Evolutionary conservation across 2,329 filamentous ascomycete genomes (phyloP).

Genomic region (Lasiodiplodia hormozganensis): DNA sequence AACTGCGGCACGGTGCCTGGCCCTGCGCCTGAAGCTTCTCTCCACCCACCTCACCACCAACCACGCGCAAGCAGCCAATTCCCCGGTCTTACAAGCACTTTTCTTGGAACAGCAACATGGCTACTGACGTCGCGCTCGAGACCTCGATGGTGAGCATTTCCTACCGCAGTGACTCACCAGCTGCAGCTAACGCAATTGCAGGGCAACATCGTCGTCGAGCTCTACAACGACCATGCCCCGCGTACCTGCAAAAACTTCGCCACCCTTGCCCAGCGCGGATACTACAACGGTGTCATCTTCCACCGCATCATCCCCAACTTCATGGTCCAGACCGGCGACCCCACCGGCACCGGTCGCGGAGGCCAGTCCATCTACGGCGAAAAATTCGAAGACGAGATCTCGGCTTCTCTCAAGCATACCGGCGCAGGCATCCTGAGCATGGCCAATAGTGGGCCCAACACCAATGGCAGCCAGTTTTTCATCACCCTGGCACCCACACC

Average conservation of each 20-base stretch:
- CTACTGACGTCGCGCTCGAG: slow-evolving; percentile 79
- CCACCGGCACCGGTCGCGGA: slow-evolving; percentile 90
- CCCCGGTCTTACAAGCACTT: background rate
- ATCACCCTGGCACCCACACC: slow-evolving; percentile 92
- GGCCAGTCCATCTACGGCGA: slow-evolving; percentile 90
- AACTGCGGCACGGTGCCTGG: background rate
- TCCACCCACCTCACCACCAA: background rate
- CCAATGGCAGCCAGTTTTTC: slow-evolving; percentile 96
- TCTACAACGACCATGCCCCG: slow-evolving; percentile 88
- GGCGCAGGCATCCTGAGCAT: slow-evolving; percentile 94
- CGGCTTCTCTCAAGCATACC: slow-evolving; percentile 80
- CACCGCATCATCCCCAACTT: slow-evolving; percentile 96
- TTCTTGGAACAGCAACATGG: slow-evolving; percentile 58
- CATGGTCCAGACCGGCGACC: slow-evolving; percentile 96
- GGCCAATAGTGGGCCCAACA: slow-evolving; percentile 93
- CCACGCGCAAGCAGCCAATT: background rate
- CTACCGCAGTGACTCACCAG: slow-evolving; percentile 29
- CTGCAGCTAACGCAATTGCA: slow-evolving; percentile 45
- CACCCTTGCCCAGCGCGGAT: slow-evolving; percentile 79
- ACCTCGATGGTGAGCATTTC: slow-evolving; percentile 75
- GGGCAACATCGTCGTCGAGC: slow-evolving; percentile 86
- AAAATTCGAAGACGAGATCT: slow-evolving; percentile 93
- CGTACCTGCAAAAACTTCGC: slow-evolving; percentile 89
- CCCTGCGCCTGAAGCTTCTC: background rate
- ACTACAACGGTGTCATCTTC: slow-evolving; percentile 87